A percentile compares a stretch with the other conserved stretches of the same genome.
These are phyloP conservation scores for Fusarium sp. DNA, from an alignment of 2,329 filamentous ascomycete species.

Conservation along the genomic window DNA sequence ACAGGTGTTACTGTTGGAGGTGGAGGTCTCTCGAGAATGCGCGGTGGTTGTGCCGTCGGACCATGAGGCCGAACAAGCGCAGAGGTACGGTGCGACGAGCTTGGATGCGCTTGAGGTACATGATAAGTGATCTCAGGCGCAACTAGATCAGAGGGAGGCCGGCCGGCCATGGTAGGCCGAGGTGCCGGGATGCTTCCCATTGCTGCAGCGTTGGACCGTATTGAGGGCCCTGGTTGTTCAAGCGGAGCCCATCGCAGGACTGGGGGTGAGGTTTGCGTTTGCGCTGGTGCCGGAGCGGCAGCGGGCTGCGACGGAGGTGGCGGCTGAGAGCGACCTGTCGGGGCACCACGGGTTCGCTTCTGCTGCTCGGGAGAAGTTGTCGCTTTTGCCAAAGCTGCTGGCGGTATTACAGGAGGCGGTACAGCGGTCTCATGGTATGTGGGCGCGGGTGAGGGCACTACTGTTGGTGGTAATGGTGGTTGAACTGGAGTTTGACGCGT, in stretches of 20 bases:
- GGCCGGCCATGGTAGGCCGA: slow-evolving; percentile 24
- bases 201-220: slow-evolving; percentile 18
- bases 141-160: slow-evolving; percentile 55
- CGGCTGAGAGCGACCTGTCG: slow-evolving; percentile 20
- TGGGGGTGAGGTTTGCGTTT: slow-evolving; percentile 33
- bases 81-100: slow-evolving; percentile 46
- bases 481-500: slow-evolving; percentile 58
- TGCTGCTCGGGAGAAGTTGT: slow-evolving; percentile 36
- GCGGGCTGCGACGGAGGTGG: slow-evolving; percentile 14
- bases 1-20: slow-evolving; percentile 53
- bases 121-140: slow-evolving; percentile 61
- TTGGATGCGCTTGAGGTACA: slow-evolving; percentile 53
- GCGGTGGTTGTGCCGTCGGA: slow-evolving; percentile 52
- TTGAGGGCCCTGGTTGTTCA: slow-evolving; percentile 41
- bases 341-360: slow-evolving; percentile 41
- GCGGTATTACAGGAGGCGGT: slow-evolving; percentile 36
- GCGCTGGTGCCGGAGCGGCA: slow-evolving; percentile 14
- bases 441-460: slow-evolving; percentile 23
- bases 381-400: slow-evolving; percentile 21
- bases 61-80: slow-evolving; percentile 55
- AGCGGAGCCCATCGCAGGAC: slow-evolving; percentile 47
- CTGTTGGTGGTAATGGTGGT: slow-evolving; percentile 48
- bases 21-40: slow-evolving; percentile 49
- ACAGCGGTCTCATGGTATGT: slow-evolving; percentile 39
- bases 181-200: slow-evolving; percentile 46